A percentile compares a stretch with the other conserved stretches of the same genome.
These are phyloP conservation scores for Chaetomiaceae sp. DNA, from an alignment of 2,329 filamentous ascomycete species.

Conservation along the genomic window DNA sequence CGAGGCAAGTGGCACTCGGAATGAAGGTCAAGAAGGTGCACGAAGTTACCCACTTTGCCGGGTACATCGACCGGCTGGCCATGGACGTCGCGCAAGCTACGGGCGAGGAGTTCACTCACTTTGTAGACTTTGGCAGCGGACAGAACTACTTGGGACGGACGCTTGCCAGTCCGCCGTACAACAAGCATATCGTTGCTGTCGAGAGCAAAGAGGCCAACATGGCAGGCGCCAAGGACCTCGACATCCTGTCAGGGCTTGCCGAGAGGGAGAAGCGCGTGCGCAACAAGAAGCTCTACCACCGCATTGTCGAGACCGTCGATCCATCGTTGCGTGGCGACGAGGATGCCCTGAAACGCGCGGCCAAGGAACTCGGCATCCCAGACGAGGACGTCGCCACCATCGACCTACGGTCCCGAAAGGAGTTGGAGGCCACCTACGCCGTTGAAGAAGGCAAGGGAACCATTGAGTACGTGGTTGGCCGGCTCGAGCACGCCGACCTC, in stretches of 20 bases:
- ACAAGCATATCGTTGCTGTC: constrained; percentile 81
- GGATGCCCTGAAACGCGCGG: constrained; percentile 33
- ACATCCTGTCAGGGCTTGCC: constrained; percentile 72
- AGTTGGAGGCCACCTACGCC: constrained; percentile 47
- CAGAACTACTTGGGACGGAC: constrained; percentile 93
- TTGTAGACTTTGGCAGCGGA: constrained; percentile 92
- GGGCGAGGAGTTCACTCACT: constrained; percentile 64
- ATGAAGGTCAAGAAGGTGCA: constrained; percentile 97
- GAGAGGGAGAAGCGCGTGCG: constrained; percentile 66
- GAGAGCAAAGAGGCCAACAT: constrained; percentile 86
- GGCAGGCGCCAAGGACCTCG: constrained; percentile 73
- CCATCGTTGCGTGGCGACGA: constrained; percentile 38
- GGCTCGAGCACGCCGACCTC: constrained; percentile 67
- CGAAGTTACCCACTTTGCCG: constrained; percentile 86
- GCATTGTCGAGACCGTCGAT: constrained; percentile 40
- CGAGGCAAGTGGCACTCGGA: constrained; percentile 69
- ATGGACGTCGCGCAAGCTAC: constrained; percentile 53
- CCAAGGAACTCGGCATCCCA: constrained; percentile 26
- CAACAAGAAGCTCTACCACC: constrained; percentile 74
- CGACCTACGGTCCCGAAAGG: constrained; percentile 47
- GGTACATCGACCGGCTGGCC: constrained; percentile 63
- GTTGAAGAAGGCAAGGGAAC: constrained; percentile 58
- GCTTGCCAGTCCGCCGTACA: constrained; percentile 78
- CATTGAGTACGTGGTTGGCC: constrained; percentile 72
- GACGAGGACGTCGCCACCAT: constrained; percentile 28